Percentiles rank a stretch among this genome's conserved stretches.
phyloP scores from a whole-genome alignment of 768 basidiomycete species.

The Mycena floridula region DNA sequence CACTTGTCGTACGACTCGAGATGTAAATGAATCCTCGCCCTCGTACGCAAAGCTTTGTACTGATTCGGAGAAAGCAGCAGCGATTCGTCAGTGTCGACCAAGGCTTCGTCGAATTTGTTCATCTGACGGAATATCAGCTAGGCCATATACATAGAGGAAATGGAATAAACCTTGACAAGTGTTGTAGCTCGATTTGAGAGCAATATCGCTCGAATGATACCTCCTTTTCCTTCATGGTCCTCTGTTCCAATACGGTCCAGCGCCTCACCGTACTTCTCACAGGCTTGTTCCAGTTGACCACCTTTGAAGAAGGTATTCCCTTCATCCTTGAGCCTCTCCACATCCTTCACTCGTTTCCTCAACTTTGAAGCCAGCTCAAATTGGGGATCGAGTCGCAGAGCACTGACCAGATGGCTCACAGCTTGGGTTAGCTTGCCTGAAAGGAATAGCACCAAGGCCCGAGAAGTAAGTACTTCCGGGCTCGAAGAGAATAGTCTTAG shows the following conservation, averaged over 20 bases:
- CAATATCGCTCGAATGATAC: conserved; percentile 73
- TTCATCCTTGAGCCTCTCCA: conserved; percentile 81
- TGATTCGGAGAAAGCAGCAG: conserved; percentile 55
- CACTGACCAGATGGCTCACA: conserved; percentile 61
- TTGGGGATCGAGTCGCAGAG: conserved; percentile 75
- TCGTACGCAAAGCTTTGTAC: conserved; percentile 84
- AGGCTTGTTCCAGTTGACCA: conserved; percentile 52
- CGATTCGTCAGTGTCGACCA: conserved; percentile 65
- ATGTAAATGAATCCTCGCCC: conserved; percentile 71
- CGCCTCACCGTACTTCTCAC: conserved; percentile 64
- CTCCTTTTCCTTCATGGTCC: conserved; percentile 72
- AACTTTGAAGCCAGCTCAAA: conserved; percentile 64
- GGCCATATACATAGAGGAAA: neutral
- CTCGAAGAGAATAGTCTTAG: conserved; percentile 67
- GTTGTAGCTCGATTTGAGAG: conserved; percentile 84
- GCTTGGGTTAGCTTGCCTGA: conserved; percentile 65
- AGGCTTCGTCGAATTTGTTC: conserved; percentile 58
- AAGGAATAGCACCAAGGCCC: conserved; percentile 77
- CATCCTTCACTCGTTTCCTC: conserved; percentile 74
- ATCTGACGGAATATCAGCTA: conserved; percentile 36
- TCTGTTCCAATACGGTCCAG: conserved; percentile 63
- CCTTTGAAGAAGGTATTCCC: conserved; percentile 74
- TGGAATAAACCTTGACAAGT: conserved; percentile 52
- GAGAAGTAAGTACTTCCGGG: conserved; percentile 71
- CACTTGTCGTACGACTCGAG: conserved; percentile 70